Evolutionary conservation across 257 asterid species (phyloP), one percentile per base, ranked within the genome.

Genomic region (Primulina huaijiensis): DNA sequence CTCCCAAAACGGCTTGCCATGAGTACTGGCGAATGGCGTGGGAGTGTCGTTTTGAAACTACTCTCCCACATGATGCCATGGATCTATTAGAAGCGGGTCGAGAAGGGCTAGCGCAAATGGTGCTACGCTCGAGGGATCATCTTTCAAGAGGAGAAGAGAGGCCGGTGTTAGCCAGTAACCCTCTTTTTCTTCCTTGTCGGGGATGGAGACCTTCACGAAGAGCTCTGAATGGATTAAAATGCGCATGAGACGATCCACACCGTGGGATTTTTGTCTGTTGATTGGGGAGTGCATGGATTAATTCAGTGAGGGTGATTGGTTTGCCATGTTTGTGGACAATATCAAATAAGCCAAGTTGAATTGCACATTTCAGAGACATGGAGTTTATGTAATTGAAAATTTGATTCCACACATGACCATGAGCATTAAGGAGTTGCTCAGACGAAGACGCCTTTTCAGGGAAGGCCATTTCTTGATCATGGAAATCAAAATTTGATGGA

Each of bases 321-420:
- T 74, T 73, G 68, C 68, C 68, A 14, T 78, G 70, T 12, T 59
- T 59, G 56, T 74, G 73, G 11, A 73, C 59, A 4, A 64, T 69
- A 67, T 76, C 67, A 23, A 74, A 70, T 33, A 72, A 27, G 35
- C 70, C 73, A 59, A 76, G 53, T n/a, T 78, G 70, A 66, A 78
- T 20, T 20, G 71, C 74, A 59, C 71, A 69, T 20, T 70, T 37
- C 10, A 78, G 69, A 7, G 72, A 46, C 74, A 74, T 70, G 30
- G 82, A 69, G 63, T 74, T 74, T 30, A 65, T 58, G 72, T 52
- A 73, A 56, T 27, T 62, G 20, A 58, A 58, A 20, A 37, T 62
- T 56, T 73, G 78, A 34, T 50, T 63, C 59, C 56, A 77, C 6
- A 77, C 58, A 50, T 78, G 73, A 74, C 69, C 66, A 52, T 64